Evolutionary conservation across 176 grass and related monocot species (phyloP).

Genomic region (Bothriochloa decipiens): DNA sequence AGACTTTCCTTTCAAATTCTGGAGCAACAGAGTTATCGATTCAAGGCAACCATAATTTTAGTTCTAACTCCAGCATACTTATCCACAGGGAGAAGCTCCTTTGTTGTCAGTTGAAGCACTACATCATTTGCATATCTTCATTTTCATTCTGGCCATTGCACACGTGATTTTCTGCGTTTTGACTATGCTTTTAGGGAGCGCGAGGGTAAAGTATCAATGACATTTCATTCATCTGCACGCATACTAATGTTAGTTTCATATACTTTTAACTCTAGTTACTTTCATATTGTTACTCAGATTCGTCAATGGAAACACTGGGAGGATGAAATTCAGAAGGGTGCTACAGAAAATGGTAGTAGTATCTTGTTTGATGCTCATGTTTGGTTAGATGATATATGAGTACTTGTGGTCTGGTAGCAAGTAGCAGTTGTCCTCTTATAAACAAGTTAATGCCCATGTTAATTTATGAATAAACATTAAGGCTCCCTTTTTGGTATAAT

Average conservation of each 20-base stretch:
- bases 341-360: conserved; percentile 61
- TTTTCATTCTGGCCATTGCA: conserved; percentile 85
- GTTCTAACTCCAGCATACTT: conserved; percentile 30
- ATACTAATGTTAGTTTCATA: not conserved
- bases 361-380: conserved; percentile 19
- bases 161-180: conserved; percentile 80
- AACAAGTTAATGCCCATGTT: not conserved
- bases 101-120: conserved; percentile 82
- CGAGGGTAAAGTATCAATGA: conserved; percentile 47
- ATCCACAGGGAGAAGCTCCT: conserved; percentile 64
- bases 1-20: not conserved
- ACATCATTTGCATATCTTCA: conserved; percentile 92
- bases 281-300: conserved; percentile 54
- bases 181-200: conserved; percentile 83
- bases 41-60: not conserved
- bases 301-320: conserved; percentile 92
- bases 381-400: conserved; percentile 23
- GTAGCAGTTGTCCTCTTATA: not conserved
- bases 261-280: not conserved
- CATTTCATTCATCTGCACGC: not conserved
- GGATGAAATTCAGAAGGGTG: conserved; percentile 61
- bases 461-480: not conserved
- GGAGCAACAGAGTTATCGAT: not conserved
- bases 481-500: conserved; percentile 5
- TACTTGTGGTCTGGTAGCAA: not conserved